These are phyloP conservation scores for Candida nemodendra DNA, from an alignment of 805 yeast genomes.

Conservation along the genomic window DNA sequence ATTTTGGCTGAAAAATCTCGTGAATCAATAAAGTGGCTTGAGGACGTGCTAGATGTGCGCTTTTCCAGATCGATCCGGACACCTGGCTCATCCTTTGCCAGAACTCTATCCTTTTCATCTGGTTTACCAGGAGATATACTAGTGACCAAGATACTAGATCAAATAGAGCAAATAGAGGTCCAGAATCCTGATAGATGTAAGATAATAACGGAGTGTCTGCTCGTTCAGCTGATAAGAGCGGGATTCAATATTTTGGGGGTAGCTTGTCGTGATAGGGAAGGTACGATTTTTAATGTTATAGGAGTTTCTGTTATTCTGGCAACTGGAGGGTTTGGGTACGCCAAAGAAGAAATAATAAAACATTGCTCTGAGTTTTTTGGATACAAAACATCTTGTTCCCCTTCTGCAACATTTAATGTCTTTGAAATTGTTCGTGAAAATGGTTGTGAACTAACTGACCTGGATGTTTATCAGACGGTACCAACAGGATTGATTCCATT, in stretches of 20 bases:
- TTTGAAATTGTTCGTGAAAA: conserved; percentile 48
- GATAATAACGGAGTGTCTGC: conserved; percentile 32
- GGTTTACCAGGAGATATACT: conserved; percentile 62
- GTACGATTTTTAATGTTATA: conserved; percentile 26
- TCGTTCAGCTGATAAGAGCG: conserved; percentile 38
- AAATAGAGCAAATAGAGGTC: conserved; percentile 36
- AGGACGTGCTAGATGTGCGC: conserved; percentile 57
- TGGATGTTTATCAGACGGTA: conserved; percentile 61
- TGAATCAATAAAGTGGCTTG: conserved; percentile 71
- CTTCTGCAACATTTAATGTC: conserved; percentile 50
- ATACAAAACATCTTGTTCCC: conserved; percentile 56
- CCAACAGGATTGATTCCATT: conserved; percentile 61
- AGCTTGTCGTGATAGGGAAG: conserved; percentile 28
- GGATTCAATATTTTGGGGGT: conserved; percentile 21
- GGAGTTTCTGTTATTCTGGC: conserved; percentile 59
- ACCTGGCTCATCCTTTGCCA: conserved; percentile 12
- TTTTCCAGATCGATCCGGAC: conserved; percentile 14
- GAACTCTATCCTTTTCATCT: conserved; percentile 14
- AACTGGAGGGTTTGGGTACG: conserved; percentile 68
- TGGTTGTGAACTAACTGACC: conserved; percentile 51
- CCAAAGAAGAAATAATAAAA: conserved; percentile 42
- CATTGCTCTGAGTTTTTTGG: conserved; percentile 54
- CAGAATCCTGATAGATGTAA: conserved; percentile 39
- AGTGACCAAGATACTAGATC: conserved; percentile 47
- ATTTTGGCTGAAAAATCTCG: conserved; percentile 59